phyloP scores from a whole-genome alignment of 257 asterid species.

The Sherardia arvensis region DNA sequence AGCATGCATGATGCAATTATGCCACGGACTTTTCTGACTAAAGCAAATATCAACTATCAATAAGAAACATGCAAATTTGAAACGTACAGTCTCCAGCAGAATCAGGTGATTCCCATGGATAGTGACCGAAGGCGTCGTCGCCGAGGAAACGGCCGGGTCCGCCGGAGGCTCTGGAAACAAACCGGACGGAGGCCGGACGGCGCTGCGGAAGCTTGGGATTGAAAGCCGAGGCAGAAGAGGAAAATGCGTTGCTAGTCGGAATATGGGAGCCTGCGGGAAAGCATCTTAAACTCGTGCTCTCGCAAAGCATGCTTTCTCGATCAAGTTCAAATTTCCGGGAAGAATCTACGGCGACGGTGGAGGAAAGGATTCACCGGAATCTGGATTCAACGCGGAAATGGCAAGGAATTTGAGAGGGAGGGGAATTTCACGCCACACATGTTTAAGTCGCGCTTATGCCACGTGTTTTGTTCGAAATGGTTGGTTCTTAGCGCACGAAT shows the following conservation, averaged over 20 bases:
- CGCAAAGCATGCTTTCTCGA: conserved; percentile 34
- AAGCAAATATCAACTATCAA: background rate
- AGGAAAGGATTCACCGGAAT: conserved; percentile 10
- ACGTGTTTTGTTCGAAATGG: conserved; percentile 25
- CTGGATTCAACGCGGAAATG: background rate
- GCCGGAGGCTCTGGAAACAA: conserved; percentile 42
- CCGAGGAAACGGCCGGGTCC: conserved; percentile 45
- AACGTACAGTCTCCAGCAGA: conserved; percentile 42
- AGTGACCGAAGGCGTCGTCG: conserved; percentile 66
- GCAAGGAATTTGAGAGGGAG: conserved; percentile 1
- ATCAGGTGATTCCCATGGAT: conserved; percentile 71
- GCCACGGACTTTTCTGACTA: background rate
- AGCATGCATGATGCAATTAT: too few species aligned
- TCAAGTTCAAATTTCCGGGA: background rate
- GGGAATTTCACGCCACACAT: conserved; percentile 34
- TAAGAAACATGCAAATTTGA: background rate
- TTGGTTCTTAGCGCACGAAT: conserved; percentile 12
- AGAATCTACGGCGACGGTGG: conserved; percentile 17
- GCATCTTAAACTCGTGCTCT: conserved; percentile 34
- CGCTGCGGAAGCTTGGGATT: conserved; percentile 21
- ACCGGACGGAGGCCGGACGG: conserved; percentile 15
- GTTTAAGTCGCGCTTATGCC: conserved; percentile 14
- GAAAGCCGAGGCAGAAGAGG: conserved; percentile 9
- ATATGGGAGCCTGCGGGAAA: conserved; percentile 37
- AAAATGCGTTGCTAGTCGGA: conserved; percentile 19